Base-by-base conservation (phyloP, 2,329 filamentous ascomycete species). In the Diplodia seriata region DNA sequence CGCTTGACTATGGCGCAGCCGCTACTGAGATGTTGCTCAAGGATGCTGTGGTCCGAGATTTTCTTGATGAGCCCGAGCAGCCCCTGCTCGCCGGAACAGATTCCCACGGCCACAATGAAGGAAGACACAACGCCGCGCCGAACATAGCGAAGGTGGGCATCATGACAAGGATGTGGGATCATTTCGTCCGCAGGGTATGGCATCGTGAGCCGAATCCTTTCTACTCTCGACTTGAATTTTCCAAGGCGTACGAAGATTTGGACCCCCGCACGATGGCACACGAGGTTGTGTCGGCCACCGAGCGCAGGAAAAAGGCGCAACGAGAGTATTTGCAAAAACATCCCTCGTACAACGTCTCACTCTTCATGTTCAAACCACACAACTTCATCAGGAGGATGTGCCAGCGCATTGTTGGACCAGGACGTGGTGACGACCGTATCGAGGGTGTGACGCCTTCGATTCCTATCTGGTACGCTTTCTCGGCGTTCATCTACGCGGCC, bases 1-100 rank as follows among this genome's bases (percentile, higher is more conserved):
- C 94, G 2, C 83, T 98, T 18, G 94, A 97, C 76, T 97, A 97
- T 76, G 94, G 94, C 2, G 91, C 91, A 26, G 93, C 93, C 7
- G 94, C 93, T 66, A 91, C 97, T 76, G 95, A 98, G 76, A 97
- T 98, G 93, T 85, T 99, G 59, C 85, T 98, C 55, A 98, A 98
- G 76, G 94, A 98, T 78, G 93, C 93, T 1, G 93, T 99, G 31
- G 94, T 99, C 7, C 90, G 89, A 61, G 95, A 98, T 74, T 99
- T 99, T 70, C 86, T 99, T 4, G 93, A 98, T 73, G 93, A 96
- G 68, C 71, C 84, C 85, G 70, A 81, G 85, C 57, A 63, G 26
- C 66, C 66, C 6, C 49, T 68, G 15, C 47, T 68, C 14, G 66
- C 38, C 6, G 54, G 62, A 11, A 55, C 49, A 15, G 62, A 65